Base-by-base conservation (phyloP, 345 rosid species). In the Brassica carinata region DNA sequence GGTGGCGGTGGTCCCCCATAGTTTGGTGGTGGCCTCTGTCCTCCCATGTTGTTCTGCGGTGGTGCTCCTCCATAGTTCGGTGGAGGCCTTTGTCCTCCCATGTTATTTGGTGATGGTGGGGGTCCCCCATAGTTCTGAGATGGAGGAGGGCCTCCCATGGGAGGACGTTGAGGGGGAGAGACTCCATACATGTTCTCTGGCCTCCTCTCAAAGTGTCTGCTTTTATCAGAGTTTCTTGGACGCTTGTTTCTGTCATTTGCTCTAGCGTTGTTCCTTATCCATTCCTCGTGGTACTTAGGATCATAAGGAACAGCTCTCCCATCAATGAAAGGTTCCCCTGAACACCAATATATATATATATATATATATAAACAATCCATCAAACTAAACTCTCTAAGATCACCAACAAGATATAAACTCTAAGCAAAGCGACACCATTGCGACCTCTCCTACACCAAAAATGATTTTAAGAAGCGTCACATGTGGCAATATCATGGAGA, bases 251-350 rank as follows among this genome's bases (percentile, higher is more conserved):
- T 87, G 70, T 96, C 97, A 66, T 86, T 93, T 13, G 99, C 98
- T 38, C 92, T 83, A 5, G 90, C 89, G 83, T 93, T 90, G 87
- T 96, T 96, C 85, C 94, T 93, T 55, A 91, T 85, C 99, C 99
- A 96, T 82, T 96, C 99, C 84, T 96, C 98, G 57, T 53, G 59
- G 18, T 53, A 15, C 19, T 53, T 53, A 5, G 19, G 19, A n/a
- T 53, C 59, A 15, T 53, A 53, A 53, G 59, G 59, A 17, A 53
- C 59, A 15, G 59, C 59, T 5, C 18, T 53, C 18, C 59, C 59
- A 53, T 53, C 59, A 53, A 53, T 53, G 23, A 53, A 53, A 5
- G 59, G 59, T 5, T 53, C 59, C 18, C 59, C 59, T 53, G 77
- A 71, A 83, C 1, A 0, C 15, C 57, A 48, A 48, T 14, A 48